Conservation (phyloP, 257 asterid genomes). For the Plectranthus barbatus region DNA sequence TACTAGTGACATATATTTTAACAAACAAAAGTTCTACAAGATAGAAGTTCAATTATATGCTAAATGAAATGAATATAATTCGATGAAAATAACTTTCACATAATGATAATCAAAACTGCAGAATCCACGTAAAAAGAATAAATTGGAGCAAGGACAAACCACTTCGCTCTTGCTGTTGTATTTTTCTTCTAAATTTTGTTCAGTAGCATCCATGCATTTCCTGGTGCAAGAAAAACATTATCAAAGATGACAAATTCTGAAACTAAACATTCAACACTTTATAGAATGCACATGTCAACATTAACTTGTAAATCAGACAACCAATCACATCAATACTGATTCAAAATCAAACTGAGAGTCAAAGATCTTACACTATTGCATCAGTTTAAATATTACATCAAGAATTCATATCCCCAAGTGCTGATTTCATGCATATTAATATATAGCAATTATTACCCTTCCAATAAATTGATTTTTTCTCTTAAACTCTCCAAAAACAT, state of each 20-base stretch:
- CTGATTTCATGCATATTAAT: not conserved
- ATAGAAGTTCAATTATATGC: not conserved
- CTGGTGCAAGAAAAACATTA: conserved; percentile 27
- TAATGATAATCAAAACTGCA: too few species aligned
- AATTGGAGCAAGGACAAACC: conserved; percentile 32
- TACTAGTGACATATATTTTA: too few species aligned
- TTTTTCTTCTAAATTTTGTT: conserved; percentile 89
- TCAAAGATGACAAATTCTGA: not conserved
- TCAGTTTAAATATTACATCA: too few species aligned
- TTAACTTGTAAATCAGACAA: not conserved
- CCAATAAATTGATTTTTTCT: not conserved
- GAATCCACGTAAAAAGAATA: too few species aligned
- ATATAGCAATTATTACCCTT: not conserved
- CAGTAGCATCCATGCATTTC: conserved; percentile 74
- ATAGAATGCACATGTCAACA: not conserved
- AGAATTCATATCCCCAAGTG: not conserved
- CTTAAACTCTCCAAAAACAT: not conserved
- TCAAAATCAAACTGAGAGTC: too few species aligned
- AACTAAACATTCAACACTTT: not conserved
- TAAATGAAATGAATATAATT: too few species aligned
- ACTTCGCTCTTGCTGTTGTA: conserved; percentile 90
- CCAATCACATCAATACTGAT: not conserved
- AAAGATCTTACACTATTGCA: too few species aligned
- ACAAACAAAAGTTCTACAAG: too few species aligned
- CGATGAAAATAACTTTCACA: too few species aligned